A percentile compares a stretch with the other conserved stretches of the same genome.
Conservation (phyloP, 305 asterid genomes). For the Fraxinus xanthoxyloides region DNA sequence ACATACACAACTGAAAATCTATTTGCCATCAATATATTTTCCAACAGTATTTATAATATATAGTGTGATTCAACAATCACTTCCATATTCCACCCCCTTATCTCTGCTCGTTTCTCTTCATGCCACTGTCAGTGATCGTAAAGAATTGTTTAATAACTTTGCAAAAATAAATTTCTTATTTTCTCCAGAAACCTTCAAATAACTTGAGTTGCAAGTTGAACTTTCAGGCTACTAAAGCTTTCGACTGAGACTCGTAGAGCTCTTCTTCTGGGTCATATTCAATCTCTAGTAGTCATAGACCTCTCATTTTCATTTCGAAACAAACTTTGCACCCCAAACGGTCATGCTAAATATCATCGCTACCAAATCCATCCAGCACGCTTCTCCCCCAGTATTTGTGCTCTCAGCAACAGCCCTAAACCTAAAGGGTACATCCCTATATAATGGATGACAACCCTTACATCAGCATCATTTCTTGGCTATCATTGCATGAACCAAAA, state of each 20-base stretch:
- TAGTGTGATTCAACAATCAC: background rate
- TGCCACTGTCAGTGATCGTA: too few species aligned
- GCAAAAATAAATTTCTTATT: too few species aligned
- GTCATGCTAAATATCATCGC: slow-evolving; percentile 28
- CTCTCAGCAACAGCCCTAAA: slow-evolving; percentile 1
- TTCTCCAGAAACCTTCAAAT: too few species aligned
- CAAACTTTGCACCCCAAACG: background rate
- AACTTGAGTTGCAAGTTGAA: too few species aligned
- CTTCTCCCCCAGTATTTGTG: background rate
- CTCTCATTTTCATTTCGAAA: background rate
- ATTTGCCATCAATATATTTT: too few species aligned
- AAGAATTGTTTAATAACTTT: too few species aligned
- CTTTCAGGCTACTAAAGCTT: background rate
- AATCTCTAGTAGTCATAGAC: background rate
- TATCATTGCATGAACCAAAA: background rate
- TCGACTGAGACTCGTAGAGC: too few species aligned
- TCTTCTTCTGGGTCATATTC: background rate
- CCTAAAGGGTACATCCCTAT: slow-evolving; percentile 5
- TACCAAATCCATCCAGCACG: slow-evolving; percentile 19
- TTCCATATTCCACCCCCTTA: background rate
- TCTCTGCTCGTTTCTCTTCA: background rate
- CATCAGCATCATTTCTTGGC: slow-evolving; percentile 3
- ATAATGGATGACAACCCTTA: slow-evolving; percentile 2
- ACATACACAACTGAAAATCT: too few species aligned
- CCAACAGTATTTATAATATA: too few species aligned